Conservation (phyloP, 2,329 filamentous ascomycete genomes). For the Sphaceloma murrayae region DNA sequence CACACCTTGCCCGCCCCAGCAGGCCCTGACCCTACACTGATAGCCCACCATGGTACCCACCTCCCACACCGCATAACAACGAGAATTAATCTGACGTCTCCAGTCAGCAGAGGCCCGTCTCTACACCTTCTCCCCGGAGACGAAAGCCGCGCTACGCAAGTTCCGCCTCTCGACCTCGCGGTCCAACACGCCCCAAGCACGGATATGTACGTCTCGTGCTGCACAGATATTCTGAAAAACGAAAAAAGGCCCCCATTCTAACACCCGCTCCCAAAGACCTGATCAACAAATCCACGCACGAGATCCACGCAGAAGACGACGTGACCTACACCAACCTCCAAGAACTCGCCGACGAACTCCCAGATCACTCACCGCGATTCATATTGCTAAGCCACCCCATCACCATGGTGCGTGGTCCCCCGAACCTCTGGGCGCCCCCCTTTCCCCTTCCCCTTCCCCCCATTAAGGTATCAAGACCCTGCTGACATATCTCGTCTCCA, state of each 20-base stretch:
- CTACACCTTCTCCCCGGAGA: slow-evolving; percentile 87
- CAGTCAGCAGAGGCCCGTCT: slow-evolving; percentile 72
- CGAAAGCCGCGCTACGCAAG: slow-evolving; percentile 81
- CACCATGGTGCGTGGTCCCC: slow-evolving; percentile 55
- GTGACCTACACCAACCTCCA: slow-evolving; percentile 73
- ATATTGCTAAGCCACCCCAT: slow-evolving; percentile 85
- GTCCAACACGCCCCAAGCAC: slow-evolving; percentile 75
- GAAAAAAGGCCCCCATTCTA: too few relatives aligned
- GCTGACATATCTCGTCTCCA: background rate
- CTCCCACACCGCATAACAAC: background rate
- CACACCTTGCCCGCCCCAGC: background rate
- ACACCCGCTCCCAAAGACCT: too few relatives aligned
- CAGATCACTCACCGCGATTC: slow-evolving; percentile 83
- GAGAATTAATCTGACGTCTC: slow-evolving; percentile 1
- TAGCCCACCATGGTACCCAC: background rate
- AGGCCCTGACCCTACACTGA: too few relatives aligned
- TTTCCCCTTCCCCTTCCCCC: background rate
- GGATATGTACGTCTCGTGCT: slow-evolving; percentile 72
- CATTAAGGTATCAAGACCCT: too few relatives aligned
- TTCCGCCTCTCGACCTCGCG: slow-evolving; percentile 87
- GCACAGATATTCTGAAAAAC: too few relatives aligned
- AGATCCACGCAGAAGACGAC: slow-evolving; percentile 76
- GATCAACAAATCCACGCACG: slow-evolving; percentile 82
- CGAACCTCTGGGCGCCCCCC: background rate
- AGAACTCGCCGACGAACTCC: slow-evolving; percentile 77